Conservation (phyloP, 345 rosid genomes). For the Populus euphratica region DNA sequence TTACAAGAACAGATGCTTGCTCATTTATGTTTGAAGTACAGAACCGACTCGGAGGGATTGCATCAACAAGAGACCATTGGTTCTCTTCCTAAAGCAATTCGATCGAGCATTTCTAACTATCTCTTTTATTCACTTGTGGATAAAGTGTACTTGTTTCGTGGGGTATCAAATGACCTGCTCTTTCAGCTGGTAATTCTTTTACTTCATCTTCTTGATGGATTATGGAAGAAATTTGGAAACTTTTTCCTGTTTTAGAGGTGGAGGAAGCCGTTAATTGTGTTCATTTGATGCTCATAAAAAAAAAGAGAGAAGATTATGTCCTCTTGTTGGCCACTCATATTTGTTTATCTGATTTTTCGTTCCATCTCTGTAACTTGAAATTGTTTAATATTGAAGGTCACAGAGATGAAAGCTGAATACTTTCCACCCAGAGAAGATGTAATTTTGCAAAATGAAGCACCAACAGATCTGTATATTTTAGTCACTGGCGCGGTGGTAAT, state of each 20-base stretch:
- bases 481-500: slow-evolving; percentile 80
- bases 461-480: slow-evolving; percentile 74
- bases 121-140: slow-evolving; percentile 78
- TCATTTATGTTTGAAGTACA: slow-evolving; percentile 73
- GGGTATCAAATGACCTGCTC: slow-evolving; percentile 84
- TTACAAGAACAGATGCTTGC: slow-evolving; percentile 92
- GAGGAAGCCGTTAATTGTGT: background rate
- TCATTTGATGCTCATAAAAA: background rate
- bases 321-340: background rate
- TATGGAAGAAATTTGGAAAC: background rate
- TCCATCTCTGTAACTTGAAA: slow-evolving; percentile 3
- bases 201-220: slow-evolving; percentile 2
- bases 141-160: slow-evolving; percentile 73
- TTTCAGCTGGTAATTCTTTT: slow-evolving; percentile 71
- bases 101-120: slow-evolving; percentile 67
- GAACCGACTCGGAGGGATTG: slow-evolving; percentile 84
- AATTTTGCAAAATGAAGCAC: slow-evolving; percentile 85
- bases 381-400: slow-evolving; percentile 40
- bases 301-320: background rate
- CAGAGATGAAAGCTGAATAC: slow-evolving; percentile 92
- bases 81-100: slow-evolving; percentile 84
- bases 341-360: background rate
- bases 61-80: slow-evolving; percentile 87
- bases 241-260: background rate
- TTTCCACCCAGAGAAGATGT: slow-evolving; percentile 92